Conservation (phyloP, 257 asterid species). For the Buddleja alternifolia region DNA sequence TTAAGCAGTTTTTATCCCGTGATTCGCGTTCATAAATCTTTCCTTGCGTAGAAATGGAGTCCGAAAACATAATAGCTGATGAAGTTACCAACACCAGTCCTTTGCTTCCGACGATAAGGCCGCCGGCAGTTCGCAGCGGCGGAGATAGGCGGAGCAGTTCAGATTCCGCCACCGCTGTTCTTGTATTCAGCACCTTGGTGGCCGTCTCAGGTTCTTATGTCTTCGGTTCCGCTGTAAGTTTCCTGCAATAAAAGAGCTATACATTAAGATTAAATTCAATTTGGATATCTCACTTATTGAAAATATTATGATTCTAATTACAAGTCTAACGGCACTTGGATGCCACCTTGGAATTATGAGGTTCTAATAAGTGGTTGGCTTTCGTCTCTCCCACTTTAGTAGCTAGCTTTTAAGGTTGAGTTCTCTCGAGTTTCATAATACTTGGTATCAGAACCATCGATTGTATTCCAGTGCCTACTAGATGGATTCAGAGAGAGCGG, state of each 20-base stretch:
- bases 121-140: slow-evolving; percentile 21
- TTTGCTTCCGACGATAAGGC: slow-evolving; percentile 37
- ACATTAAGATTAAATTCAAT: neutral
- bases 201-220: slow-evolving; percentile 85
- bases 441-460: no score
- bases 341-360: no score
- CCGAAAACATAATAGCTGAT: slow-evolving; percentile 23
- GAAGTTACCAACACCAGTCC: slow-evolving; percentile 33
- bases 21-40: neutral
- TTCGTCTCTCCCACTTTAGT: no score
- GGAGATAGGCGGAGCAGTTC: slow-evolving; percentile 35
- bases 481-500: no score
- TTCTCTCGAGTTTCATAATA: no score
- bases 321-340: no score
- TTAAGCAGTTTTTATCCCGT: no score
- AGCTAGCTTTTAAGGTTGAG: no score
- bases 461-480: no score
- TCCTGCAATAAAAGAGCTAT: neutral
- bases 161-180: slow-evolving; percentile 49
- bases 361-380: no score
- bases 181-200: slow-evolving; percentile 68
- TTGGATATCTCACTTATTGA: neutral
- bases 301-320: no score
- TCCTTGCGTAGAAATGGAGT: slow-evolving; percentile 32
- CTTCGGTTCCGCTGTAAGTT: slow-evolving; percentile 88